phyloP scores from a whole-genome alignment of 495 filamentous ascomycete species.

The Halenospora varia region DNA sequence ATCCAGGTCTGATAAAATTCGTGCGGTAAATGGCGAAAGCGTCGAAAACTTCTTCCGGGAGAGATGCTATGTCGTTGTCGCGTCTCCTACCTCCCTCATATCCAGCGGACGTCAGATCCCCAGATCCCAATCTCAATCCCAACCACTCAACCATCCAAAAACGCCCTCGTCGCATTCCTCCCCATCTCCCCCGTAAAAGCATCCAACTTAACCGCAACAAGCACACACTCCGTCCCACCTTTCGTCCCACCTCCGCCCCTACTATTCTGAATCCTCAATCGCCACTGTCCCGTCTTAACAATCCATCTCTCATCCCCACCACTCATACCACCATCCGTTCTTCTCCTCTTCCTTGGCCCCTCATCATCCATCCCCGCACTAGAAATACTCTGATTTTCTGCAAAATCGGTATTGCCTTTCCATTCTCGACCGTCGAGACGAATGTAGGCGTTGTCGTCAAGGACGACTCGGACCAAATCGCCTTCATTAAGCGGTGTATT shows the following conservation, averaged over 20 bases:
- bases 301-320: conserved; percentile 56
- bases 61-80: too few relatives aligned
- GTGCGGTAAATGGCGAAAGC: too few relatives aligned
- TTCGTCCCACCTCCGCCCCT: conserved; percentile 45
- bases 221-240: conserved; percentile 57
- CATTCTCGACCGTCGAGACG: conserved; percentile 61
- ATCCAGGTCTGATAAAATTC: too few relatives aligned
- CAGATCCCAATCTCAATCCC: not conserved
- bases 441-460: conserved; percentile 69
- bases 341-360: conserved; percentile 43
- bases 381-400: conserved; percentile 3
- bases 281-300: conserved; percentile 76
- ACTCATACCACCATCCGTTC: conserved; percentile 26
- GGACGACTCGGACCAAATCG: conserved; percentile 61
- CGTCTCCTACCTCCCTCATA: too few relatives aligned
- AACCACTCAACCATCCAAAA: conserved; percentile 41
- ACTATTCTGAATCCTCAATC: conserved; percentile 54
- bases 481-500: conserved; percentile 64
- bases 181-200: conserved; percentile 62
- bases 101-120: too few relatives aligned
- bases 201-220: conserved; percentile 80
- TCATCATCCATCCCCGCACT: conserved; percentile 3
- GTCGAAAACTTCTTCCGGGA: too few relatives aligned
- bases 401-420: conserved; percentile 3
- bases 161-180: conserved; percentile 65